phyloP scores from a whole-genome alignment of 345 rosid genomes.

The Eucalyptus curtisii region DNA sequence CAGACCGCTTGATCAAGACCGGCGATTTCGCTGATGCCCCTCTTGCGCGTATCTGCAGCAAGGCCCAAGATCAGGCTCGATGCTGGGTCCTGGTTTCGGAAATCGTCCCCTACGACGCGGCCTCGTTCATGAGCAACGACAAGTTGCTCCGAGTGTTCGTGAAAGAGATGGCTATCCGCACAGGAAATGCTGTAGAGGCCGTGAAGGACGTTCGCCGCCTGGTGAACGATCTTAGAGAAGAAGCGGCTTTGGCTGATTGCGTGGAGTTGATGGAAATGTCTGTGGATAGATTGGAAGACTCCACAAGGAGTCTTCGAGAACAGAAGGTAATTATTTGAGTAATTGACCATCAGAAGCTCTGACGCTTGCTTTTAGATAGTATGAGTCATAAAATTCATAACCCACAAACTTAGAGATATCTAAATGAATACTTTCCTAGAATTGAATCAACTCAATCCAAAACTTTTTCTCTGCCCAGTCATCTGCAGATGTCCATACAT shows the following conservation, averaged over 20 bases:
- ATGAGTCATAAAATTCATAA: not conserved
- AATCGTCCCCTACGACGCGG: not conserved
- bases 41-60: conserved; percentile 14
- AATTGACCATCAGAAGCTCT: not conserved
- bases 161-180: conserved; percentile 6
- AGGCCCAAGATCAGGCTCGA: conserved; percentile 20
- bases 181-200: conserved; percentile 2
- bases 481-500: conserved; percentile 37
- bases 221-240: conserved; percentile 23
- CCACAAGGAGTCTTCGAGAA: conserved; percentile 30
- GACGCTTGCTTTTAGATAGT: not conserved
- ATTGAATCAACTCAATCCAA: conserved; percentile 1
- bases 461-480: conserved; percentile 1
- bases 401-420: not conserved
- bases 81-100: conserved; percentile 30
- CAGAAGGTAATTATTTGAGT: not conserved
- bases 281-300: conserved; percentile 27
- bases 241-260: conserved; percentile 34
- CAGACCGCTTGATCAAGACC: not conserved
- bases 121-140: conserved; percentile 2
- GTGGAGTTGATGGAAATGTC: conserved; percentile 51
- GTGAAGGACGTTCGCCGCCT: not conserved
- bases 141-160: conserved; percentile 27
- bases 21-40: not conserved
- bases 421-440: not conserved